Evolutionary conservation across 345 rosid genomes (phyloP).

Genomic region (Ceriops zippeliana): DNA sequence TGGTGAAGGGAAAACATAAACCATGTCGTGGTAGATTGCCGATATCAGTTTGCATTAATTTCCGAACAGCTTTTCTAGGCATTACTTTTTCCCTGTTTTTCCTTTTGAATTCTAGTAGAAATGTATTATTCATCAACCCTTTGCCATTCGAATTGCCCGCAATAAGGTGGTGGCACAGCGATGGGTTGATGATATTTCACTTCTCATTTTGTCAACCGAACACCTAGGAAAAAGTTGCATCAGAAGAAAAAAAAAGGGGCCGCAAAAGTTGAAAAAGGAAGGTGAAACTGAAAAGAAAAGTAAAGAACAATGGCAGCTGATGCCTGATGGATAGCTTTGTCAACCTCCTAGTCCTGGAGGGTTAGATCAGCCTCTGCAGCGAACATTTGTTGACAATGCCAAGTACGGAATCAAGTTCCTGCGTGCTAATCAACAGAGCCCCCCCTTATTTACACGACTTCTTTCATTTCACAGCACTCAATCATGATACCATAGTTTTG

Average conservation of each 20-base stretch:
- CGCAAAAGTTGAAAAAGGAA: not conserved
- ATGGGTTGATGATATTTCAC: slow-evolving; percentile 18
- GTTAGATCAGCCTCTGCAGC: not conserved
- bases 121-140: not conserved
- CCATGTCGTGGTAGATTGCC: no score
- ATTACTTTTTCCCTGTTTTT: no score
- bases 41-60: no score
- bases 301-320: slow-evolving; percentile 8
- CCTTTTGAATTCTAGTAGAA: no score
- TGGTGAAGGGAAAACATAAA: no score
- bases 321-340: not conserved
- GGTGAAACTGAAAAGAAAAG: slow-evolving; percentile 1
- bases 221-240: not conserved
- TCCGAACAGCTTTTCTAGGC: no score
- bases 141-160: not conserved
- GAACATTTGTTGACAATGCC: not conserved
- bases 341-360: not conserved
- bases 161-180: slow-evolving; percentile 12
- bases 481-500: slow-evolving; percentile 1
- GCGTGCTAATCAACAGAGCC: slow-evolving; percentile 14
- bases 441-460: not conserved
- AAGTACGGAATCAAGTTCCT: slow-evolving; percentile 32
- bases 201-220: slow-evolving; percentile 13
- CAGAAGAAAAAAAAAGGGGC: not conserved
- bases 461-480: slow-evolving; percentile 13